Base-by-base conservation (phyloP, 345 rosid species). In the Pseudoturritis turrita region DNA sequence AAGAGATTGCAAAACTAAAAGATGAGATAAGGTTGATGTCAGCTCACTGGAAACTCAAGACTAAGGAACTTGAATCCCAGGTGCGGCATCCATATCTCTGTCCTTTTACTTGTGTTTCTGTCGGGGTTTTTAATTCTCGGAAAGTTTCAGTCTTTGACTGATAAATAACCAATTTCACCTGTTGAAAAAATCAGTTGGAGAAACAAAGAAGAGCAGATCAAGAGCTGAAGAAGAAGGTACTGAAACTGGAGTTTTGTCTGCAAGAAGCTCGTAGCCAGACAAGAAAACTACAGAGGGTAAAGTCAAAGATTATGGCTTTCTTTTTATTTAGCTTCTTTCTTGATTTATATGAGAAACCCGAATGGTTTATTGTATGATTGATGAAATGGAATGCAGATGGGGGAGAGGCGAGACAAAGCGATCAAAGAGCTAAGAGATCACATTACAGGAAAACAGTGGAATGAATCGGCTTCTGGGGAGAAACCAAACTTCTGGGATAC, bases 401-500 rank as follows among this genome's bases (percentile, higher is more conserved):
- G 96, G 25, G 96, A 88, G 68, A 69, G 86, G 19, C 77, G 97
- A 70, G 98, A 87, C 81, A 91, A 78, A 79, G 88, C 89, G 3
- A 46, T 91, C 6, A 85, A 88, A 77, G 96, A 91, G 74, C 83
- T 91, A 23, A 78, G 80, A 45, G 96, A 85, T 19, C 85, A 89
- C 78, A 57, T 91, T 52, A 83, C 86, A 2, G 76, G 80, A 6
- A 88, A 88, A 70, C 81, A 84, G 51, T 79, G 62, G 54, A 39
- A 61, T 5, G 68, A 46, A 47, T 52, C 79, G 1, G 72, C 6
- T 3, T 57, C 77, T 41, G 61, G 53, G 2, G 84, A 81, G 56
- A 89, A 86, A 49, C 83, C 31, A 17, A 91, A 89, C 54, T 91
- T 91, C 54, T 91, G 96, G 98, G 97, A 94, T 70, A 77, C 81